Base-by-base conservation (phyloP, 2,329 filamentous ascomycete genomes). In the Aspergillus sp. region DNA sequence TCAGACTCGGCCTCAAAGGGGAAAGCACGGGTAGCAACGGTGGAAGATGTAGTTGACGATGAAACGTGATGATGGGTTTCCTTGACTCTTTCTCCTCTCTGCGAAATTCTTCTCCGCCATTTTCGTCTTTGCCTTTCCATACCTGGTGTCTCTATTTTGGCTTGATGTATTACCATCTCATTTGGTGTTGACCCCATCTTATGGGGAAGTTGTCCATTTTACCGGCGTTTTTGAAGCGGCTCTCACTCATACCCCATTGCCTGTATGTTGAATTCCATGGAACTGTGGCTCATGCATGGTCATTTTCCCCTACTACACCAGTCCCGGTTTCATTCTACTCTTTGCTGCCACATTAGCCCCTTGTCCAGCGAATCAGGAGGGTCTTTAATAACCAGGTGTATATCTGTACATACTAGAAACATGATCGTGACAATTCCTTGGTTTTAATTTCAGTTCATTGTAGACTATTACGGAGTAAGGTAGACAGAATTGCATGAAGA, bases 41-140 rank as follows among this genome's bases (percentile, higher is more conserved):
- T 77, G n/a, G 75, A 77, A 66, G 75, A 77, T 50, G 65, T 62
- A 13, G 64, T 38, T 8, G 73, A 74, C 32, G 74, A 76, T 47
- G 72, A 72, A 32, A 63, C 61, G 47, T 65, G 57, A 64, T 59
- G 44, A 59, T 50, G 39, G 27, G 36, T 55, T 19, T 17, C 19
- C n/a, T 36, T 23, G 13, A 21, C n/a, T 25, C 19, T 49, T 38
- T 38, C 39, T 27, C 36, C 38, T 53, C 17, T 54, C 21, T 54
- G 49, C 50, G 55, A n/a, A 47, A 15, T 51, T 44, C 48, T 54
- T 51, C 7, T 27, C 25, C 25, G 2, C 32, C 56, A n/a, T 51
- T n/a, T 47, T 44, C 48, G 47, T 51, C 25, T 61, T 38, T 42
- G 23, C 19, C 49, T 55, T 53, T 41, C 25, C 32, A 54, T 48